Evolutionary conservation across 108 stramenopile species (phyloP).

Genomic region (Seminavis robusta): DNA sequence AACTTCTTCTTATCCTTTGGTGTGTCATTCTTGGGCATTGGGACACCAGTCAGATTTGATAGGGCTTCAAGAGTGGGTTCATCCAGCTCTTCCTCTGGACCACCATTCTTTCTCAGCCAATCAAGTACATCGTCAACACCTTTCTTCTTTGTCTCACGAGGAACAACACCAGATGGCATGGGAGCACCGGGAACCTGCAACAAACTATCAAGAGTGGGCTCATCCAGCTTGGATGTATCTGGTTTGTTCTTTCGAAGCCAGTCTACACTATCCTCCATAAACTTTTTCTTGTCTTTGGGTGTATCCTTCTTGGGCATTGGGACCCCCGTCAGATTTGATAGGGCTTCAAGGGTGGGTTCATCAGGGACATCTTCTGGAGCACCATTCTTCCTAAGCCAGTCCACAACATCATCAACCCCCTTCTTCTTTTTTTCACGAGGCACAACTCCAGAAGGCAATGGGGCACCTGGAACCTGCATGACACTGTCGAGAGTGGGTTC

Average conservation of each 20-base stretch:
- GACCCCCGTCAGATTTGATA: background rate
- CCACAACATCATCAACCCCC: background rate
- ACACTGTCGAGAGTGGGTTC: too few species aligned
- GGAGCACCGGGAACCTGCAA: too few species aligned
- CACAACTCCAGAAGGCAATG: constrained; percentile 9
- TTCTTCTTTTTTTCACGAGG: background rate
- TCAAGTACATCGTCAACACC: constrained; percentile 16
- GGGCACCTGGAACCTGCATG: constrained; percentile 7
- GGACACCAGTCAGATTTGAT: background rate
- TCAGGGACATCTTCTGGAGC: background rate
- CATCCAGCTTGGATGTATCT: constrained; percentile 7
- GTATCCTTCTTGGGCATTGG: constrained; percentile 1
- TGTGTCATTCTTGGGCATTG: background rate
- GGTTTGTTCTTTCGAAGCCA: constrained; percentile 20
- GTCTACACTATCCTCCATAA: constrained; percentile 25
- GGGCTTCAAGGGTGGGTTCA: background rate
- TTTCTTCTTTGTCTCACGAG: too few species aligned
- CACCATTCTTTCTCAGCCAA: constrained; percentile 26
- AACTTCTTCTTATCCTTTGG: background rate
- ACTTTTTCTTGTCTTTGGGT: constrained; percentile 11
- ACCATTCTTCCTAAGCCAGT: constrained; percentile 8
- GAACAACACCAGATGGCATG: too few species aligned
- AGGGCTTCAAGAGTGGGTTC: background rate
- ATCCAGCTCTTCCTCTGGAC: background rate
- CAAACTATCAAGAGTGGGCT: constrained; percentile 19